Evolutionary conservation across 1,284 basidiomycete species (phyloP), one percentile per base, ranked within the genome.

Genomic region (Apiotrichum laibachii): DNA sequence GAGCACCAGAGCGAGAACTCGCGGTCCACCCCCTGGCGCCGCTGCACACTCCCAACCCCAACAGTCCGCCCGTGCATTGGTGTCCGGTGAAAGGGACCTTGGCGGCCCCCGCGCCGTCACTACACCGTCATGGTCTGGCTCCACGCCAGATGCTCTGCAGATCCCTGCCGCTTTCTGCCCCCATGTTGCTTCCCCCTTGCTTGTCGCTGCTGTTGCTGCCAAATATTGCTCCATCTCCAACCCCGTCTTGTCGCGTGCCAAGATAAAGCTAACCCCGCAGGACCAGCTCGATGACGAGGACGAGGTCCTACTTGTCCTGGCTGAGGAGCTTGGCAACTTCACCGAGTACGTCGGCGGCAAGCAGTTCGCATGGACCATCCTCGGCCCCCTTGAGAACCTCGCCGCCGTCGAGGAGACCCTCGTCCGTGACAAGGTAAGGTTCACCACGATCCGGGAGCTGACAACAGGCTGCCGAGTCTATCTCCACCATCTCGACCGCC

Each of bases 241-340:
- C 26, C 4, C 26, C 26, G 7, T 31, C 4, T 31, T 31, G 26
- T 31, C 26, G 26, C n/a, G n/a, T n/a, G n/a, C n/a, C n/a, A n/a
- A 31, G 4, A 31, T 31, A 4, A 4, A 7, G 21, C 50, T 51
- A 19, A 51, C 33, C 15, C n/a, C 37, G 19, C 89, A 93, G 81
- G 95, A 99, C 74, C 96, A 93, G 40, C 87, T 99, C 68, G 96
- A 99, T 78, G 96, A 99, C 74, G 96, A 99, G 80, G 96, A 99
- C 77, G 96, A 99, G 76, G 95, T 99, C 34, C 82, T 99, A 42
- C 85, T 99, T 43, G 96, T 95, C 5, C 83, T 99, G 55, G 94
- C 95, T 21, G 95, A 98, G 71, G 96, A 99, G 79, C 82, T 99
- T 22, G 96, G 95, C 55, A 85, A 84, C 75, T 90, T 88, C 73